phyloP scores from a whole-genome alignment of 495 filamentous ascomycete species.

The Bathelium albidoporum region DNA sequence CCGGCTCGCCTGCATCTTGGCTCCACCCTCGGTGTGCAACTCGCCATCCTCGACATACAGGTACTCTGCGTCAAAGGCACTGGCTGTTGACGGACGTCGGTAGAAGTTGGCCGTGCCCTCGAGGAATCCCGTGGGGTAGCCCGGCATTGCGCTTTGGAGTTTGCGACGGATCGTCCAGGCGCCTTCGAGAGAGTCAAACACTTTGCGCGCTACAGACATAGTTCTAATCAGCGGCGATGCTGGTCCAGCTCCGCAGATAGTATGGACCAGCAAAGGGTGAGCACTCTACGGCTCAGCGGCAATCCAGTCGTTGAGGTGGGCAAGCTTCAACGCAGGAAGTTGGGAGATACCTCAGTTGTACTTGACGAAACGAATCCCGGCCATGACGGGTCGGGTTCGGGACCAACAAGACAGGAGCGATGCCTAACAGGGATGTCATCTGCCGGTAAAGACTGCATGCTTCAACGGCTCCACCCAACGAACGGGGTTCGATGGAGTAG shows the following conservation, averaged over 20 bases:
- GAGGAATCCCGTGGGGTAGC: conserved; percentile 51
- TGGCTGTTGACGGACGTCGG: conserved; percentile 35
- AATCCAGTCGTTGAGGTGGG: background rate
- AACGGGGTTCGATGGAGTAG: background rate
- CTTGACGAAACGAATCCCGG: background rate
- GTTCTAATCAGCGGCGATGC: too few relatives aligned
- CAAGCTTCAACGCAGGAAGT: too few relatives aligned
- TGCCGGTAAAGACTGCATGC: background rate
- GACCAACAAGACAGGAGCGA: background rate
- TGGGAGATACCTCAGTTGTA: too few relatives aligned
- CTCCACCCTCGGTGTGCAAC: conserved; percentile 37
- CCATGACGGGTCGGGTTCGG: background rate
- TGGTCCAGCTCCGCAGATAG: too few relatives aligned
- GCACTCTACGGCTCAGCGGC: background rate
- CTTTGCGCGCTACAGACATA: background rate
- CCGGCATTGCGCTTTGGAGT: conserved; percentile 37
- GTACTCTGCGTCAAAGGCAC: conserved; percentile 41
- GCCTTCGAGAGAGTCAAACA: conserved; percentile 19
- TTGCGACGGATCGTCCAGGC: conserved; percentile 50
- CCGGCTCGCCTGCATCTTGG: conserved; percentile 25
- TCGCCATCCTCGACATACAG: conserved; percentile 56
- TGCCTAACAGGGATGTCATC: background rate
- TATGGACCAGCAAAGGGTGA: background rate
- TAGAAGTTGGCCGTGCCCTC: conserved; percentile 53
- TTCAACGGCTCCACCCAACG: background rate